Evolutionary conservation across 345 rosid genomes (phyloP), one percentile per base, ranked within the genome.

Genomic region (Tarenaya hassleriana): DNA sequence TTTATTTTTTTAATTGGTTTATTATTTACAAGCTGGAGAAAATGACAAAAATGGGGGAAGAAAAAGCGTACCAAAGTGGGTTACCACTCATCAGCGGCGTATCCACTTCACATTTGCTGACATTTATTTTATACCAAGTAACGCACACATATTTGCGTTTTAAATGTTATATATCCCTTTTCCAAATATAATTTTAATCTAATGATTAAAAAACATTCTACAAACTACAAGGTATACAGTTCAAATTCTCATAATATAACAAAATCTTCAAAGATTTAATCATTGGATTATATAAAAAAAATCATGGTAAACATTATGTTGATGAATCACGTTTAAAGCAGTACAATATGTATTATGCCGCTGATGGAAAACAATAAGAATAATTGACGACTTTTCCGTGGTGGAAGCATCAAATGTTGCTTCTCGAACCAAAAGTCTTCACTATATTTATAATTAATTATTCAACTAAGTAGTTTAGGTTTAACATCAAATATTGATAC

Each of bases 371-470:
- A n/a, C n/a, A n/a, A n/a, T n/a, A n/a, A n/a, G n/a, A n/a, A n/a
- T n/a, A n/a, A n/a, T n/a, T 64, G 55, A 43, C 39, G 57, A 41
- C 46, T 31, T 43, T 43, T 12, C 10, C 43, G 29, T 52, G 58
- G 58, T 48, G 63, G 50, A 27, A 50, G 21, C 44, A 52, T 58
- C 64, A 63, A 63, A 39, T 48, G 54, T 63, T 63, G 68, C 68
- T 63, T 63, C 44, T 55, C 18, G 44, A 8, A 20, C 16, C n/a
- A 13, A 16, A 47, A 47, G 5, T 41, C 42, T 18, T 62, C 40
- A 41, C 5, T 24, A 24, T 24, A 24, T 24, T 24, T n/a, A n/a
- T n/a, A n/a, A n/a, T 2, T 24, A 5, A 24, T 24, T 63, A 52
- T 16, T 58, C 29, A 47, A 39, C 56, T 31, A 32, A 35, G 7